Percentiles rank a stretch among this genome's conserved stretches.
phyloP scores from a whole-genome alignment of 225 moss, liverwort and hornwort species.

The Lunularia cruciata region DNA sequence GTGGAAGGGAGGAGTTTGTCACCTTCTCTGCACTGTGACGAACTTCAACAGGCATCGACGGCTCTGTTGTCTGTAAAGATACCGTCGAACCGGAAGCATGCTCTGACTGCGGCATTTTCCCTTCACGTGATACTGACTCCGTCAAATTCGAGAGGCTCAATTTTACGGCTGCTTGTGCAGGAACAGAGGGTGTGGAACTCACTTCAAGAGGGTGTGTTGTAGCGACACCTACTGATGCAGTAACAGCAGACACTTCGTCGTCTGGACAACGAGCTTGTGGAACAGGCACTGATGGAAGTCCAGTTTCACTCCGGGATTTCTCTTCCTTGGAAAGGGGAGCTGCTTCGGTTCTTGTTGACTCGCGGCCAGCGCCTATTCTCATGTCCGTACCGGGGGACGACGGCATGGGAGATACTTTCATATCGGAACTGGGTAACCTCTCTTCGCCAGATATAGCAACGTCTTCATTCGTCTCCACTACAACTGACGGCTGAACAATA shows the following conservation, averaged over 20 bases:
- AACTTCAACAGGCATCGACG: background rate
- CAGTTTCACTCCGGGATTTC: background rate
- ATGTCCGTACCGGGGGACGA: background rate
- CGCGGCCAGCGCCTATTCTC: background rate
- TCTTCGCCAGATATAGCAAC: no score
- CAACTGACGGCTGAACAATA: no score
- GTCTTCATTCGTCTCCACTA: no score
- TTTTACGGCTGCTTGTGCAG: no score
- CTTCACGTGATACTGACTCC: background rate
- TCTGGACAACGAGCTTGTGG: no score
- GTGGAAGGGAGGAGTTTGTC: background rate
- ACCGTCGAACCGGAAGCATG: background rate
- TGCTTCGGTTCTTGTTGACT: background rate
- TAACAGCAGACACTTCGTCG: background rate
- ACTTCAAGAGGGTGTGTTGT: background rate
- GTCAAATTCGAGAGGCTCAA: background rate
- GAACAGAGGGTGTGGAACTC: background rate
- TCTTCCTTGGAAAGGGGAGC: background rate
- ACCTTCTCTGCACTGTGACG: background rate
- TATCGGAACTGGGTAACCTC: no score
- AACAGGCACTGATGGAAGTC: no score
- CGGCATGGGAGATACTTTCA: background rate
- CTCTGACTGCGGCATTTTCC: background rate
- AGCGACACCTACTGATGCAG: background rate
- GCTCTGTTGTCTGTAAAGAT: background rate